Base-by-base conservation (phyloP, 2,329 filamentous ascomycete species). In the Capronia epimyces region DNA sequence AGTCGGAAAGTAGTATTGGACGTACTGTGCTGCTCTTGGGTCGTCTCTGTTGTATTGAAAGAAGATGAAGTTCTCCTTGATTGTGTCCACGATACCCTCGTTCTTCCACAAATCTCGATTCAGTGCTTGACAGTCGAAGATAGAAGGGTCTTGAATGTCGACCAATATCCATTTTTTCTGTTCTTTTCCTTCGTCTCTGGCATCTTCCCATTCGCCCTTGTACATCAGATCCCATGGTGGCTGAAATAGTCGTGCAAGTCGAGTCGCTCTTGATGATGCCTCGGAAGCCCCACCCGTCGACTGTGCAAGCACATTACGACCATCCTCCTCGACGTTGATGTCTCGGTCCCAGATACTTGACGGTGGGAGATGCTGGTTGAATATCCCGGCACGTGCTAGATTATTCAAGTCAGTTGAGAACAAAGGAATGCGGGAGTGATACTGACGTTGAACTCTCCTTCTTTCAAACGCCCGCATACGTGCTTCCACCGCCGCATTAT, bases 61-160 rank as follows among this genome's bases (percentile, higher is more conserved):
- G 69, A 98, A 98, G 60, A 98, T 79, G 66, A 98, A 98, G 70
- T 94, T 90, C 65, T 96, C 91, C 62, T 80, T 80, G 24, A 98
- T 77, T 1, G 94, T 81, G n/a, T 87, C 82, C 62, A 80, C 81
- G 50, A 98, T 82, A 1, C 83, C 78, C 15, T 79, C 69, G 61
- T 96, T 86, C 70, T 96, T 96, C 93, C 93, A 98, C 47, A 97
- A 82, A 66, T 98, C 93, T 39, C 93, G 81, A 66, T 98, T 98
- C 15, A 98, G 75, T 2, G 87, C 80, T 67, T 98, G 93, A 68
- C 93, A 98, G 68, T 93, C 87, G 67, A 98, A 98, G 63, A 95
- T 84, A 29, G 87, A 87, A 59, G 87, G 82, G 65, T 98, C 90
- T 69, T 98, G 93, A 13, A 98, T 83, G 66, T 98, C 97, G 56